These are phyloP conservation scores for Pelargonium fulgidum DNA, from an alignment of 441 rosid species.

Conservation along the genomic window DNA sequence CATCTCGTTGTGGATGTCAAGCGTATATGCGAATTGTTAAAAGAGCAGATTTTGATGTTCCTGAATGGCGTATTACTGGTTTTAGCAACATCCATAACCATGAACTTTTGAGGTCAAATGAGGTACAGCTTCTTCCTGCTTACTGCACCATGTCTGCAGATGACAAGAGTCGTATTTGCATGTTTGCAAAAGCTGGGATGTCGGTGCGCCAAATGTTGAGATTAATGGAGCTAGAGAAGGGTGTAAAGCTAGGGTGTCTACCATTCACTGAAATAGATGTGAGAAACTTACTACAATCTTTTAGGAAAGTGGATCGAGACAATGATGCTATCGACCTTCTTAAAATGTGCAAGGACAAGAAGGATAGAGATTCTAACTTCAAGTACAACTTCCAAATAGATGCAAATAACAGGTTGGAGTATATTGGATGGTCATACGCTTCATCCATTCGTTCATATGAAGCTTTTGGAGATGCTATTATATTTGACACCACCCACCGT, in stretches of 20 bases:
- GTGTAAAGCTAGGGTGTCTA: constrained; percentile 58
- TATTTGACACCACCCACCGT: constrained; percentile 53
- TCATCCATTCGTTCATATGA: constrained; percentile 40
- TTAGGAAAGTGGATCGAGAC: constrained; percentile 45
- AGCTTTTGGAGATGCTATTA: constrained; percentile 50
- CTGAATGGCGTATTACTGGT: constrained; percentile 60
- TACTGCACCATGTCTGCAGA: constrained; percentile 42
- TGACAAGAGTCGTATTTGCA: constrained; percentile 51
- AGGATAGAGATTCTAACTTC: constrained; percentile 46
- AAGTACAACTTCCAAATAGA: constrained; percentile 49
- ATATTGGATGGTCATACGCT: constrained; percentile 54
- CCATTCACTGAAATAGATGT: constrained; percentile 61
- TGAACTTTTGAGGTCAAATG: constrained; percentile 44
- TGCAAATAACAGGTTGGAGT: constrained; percentile 46
- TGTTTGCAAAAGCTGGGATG: constrained; percentile 70
- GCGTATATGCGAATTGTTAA: constrained; percentile 57
- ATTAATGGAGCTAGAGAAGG: constrained; percentile 65
- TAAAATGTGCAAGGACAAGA: constrained; percentile 50
- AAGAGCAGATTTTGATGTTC: constrained; percentile 52
- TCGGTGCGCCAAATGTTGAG: constrained; percentile 61
- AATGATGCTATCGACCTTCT: constrained; percentile 50
- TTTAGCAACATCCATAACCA: constrained; percentile 59
- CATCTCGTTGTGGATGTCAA: constrained; percentile 57
- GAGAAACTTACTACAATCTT: constrained; percentile 51
- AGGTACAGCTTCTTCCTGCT: constrained; percentile 39